Evolutionary conservation across 495 filamentous ascomycete genomes (phyloP).

Genomic region (Neurospora tetraspora): DNA sequence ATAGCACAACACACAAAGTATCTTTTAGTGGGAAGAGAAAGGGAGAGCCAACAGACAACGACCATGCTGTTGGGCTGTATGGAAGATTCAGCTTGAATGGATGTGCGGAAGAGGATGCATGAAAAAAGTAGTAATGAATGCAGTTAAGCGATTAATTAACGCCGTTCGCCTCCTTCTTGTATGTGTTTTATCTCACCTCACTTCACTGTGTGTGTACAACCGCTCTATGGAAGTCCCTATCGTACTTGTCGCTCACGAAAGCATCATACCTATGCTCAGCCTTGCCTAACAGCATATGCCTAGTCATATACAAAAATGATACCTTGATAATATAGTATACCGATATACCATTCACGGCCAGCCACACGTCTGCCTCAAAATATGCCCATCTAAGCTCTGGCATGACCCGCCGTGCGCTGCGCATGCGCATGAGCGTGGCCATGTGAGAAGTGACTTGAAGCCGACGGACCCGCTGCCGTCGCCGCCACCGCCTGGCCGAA

Average conservation of each 20-base stretch:
- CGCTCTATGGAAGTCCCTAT: neutral
- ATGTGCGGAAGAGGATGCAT: neutral
- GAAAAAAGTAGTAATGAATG: neutral
- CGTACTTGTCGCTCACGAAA: neutral
- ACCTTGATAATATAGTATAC: neutral
- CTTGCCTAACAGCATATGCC: neutral
- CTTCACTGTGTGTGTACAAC: neutral
- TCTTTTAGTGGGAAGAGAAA: neutral
- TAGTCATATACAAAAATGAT: neutral
- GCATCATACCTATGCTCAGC: neutral
- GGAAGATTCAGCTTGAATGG: neutral
- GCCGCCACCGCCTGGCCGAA: conserved; percentile 22
- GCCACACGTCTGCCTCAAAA: neutral
- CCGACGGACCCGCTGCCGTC: neutral
- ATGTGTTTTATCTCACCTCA: neutral
- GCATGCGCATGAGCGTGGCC: neutral
- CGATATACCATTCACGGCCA: neutral
- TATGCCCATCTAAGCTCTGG: neutral
- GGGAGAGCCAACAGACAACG: neutral
- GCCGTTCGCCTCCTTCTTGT: neutral
- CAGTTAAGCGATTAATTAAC: neutral
- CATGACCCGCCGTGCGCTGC: neutral
- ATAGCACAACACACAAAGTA: neutral
- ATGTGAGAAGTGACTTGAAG: neutral
- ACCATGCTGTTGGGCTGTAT: neutral